Percentiles rank a stretch among this genome's conserved stretches.
These are phyloP conservation scores for Umbelopsis ramanniana DNA, from an alignment of 192 early-diverging fungal genomes.

Conservation along the genomic window DNA sequence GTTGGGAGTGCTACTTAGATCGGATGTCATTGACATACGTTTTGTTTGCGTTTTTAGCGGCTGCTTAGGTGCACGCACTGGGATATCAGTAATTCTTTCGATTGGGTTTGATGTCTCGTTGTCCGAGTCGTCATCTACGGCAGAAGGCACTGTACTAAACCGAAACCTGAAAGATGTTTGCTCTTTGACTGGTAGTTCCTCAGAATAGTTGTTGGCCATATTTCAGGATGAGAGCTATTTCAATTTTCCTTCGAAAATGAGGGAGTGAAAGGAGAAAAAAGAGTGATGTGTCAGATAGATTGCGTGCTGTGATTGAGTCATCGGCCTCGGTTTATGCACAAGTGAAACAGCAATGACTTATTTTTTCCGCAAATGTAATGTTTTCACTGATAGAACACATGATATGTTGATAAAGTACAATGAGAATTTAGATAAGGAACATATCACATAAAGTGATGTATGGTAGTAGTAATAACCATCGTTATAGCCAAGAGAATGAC, in stretches of 20 bases:
- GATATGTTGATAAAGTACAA: too few relatives aligned
- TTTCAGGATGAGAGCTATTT: background rate
- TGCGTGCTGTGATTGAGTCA: too few relatives aligned
- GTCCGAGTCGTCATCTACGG: background rate
- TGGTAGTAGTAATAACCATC: too few relatives aligned
- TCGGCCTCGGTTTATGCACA: too few relatives aligned
- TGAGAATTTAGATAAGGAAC: too few relatives aligned
- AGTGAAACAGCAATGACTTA: too few relatives aligned
- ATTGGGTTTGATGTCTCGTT: background rate
- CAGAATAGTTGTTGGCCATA: background rate
- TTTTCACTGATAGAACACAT: too few relatives aligned
- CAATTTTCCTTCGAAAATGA: background rate
- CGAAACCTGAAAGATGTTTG: background rate
- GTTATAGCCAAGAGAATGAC: too few relatives aligned
- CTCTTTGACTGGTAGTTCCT: too few relatives aligned
- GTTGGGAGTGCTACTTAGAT: conserved; percentile 3
- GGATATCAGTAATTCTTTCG: background rate
- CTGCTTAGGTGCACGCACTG: background rate
- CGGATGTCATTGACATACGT: conserved; percentile 16
- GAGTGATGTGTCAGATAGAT: too few relatives aligned
- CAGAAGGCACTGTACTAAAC: background rate
- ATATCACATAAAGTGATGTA: too few relatives aligned
- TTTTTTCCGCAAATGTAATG: too few relatives aligned
- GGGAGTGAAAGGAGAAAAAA: background rate
- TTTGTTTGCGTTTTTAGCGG: background rate